Evolutionary conservation across 345 rosid species (phyloP).

Genomic region (Citrus cavaleriei): DNA sequence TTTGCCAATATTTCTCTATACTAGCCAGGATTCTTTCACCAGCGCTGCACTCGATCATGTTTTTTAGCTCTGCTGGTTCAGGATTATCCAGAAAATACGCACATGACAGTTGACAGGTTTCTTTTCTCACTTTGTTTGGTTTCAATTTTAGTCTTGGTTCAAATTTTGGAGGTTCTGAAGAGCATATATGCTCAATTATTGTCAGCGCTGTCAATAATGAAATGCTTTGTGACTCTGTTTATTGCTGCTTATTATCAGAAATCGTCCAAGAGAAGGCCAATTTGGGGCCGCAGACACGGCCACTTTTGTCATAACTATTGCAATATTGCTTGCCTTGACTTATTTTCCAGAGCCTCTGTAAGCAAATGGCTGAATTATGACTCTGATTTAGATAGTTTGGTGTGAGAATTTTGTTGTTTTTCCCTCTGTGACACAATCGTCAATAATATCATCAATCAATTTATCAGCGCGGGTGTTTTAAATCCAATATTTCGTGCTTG

Average conservation of each 20-base stretch:
- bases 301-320: neutral
- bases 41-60: constrained; percentile 43
- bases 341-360: neutral
- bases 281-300: neutral
- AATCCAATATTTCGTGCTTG: neutral
- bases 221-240: neutral
- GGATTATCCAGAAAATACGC: neutral
- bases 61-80: constrained; percentile 19
- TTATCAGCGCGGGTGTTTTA: neutral
- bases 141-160: neutral
- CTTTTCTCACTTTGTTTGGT: neutral
- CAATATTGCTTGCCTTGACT: neutral
- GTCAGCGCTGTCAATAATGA: neutral
- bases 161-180: neutral
- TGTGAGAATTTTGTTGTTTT: no score
- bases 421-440: no score
- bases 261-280: neutral
- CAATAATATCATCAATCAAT: neutral
- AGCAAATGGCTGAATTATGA: neutral
- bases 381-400: no score
- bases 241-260: neutral
- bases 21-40: constrained; percentile 15
- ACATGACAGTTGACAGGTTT: neutral
- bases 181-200: neutral
- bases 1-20: neutral